Conservation (phyloP, 345 rosid genomes). For the Nephelium lappaceum region DNA sequence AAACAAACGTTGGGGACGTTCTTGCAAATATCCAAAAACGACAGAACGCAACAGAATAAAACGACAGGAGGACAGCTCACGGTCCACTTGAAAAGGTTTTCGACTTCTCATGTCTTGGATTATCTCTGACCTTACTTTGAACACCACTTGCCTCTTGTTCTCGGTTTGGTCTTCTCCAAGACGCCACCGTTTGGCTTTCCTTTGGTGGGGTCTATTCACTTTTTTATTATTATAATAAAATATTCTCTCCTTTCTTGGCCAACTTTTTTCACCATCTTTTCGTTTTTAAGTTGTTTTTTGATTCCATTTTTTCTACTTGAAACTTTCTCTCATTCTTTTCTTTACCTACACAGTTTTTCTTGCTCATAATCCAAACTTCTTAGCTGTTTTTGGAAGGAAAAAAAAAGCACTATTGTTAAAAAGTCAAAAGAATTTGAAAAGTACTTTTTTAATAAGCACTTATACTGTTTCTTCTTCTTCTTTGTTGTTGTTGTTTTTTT, state of each 20-base stretch:
- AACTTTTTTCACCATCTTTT: constrained; percentile 9
- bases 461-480: background rate
- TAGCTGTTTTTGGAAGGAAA: no score
- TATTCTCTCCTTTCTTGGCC: background rate
- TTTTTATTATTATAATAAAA: background rate
- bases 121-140: no score
- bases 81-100: no score
- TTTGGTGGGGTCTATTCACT: no score
- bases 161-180: no score
- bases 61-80: no score
- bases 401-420: background rate
- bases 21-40: no score
- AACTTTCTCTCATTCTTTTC: constrained; percentile 29
- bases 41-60: no score
- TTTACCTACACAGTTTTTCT: constrained; percentile 32
- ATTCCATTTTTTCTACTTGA: constrained; percentile 5
- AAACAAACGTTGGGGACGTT: no score
- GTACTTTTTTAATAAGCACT: background rate
- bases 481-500: background rate
- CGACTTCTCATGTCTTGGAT: no score
- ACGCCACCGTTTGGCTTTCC: no score
- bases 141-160: no score
- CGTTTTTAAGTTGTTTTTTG: background rate
- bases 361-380: background rate
- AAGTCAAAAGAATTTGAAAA: background rate